Base-by-base conservation (phyloP, 768 basidiomycete genomes). In the Suillus clintonianus region DNA sequence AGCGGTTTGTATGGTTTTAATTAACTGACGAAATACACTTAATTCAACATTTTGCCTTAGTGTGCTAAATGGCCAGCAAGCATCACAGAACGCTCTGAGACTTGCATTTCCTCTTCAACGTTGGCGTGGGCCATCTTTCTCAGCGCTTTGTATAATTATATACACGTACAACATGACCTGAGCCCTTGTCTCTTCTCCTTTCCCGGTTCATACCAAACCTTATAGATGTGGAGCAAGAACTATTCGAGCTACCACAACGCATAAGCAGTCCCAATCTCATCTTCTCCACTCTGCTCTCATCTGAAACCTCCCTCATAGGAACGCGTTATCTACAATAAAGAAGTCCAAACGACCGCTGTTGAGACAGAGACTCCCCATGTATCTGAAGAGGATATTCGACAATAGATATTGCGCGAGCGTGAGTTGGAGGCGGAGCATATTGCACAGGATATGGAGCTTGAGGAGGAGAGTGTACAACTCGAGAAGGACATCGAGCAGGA, bases 231-330 rank as follows among this genome's bases (percentile, higher is more conserved):
- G 92, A 95, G 67, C 89, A 94, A 70, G 95, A 97, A 71, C 79
- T 97, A 6, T 97, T 94, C 68, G 95, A 96, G 69, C 78, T 95
- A 13, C 95, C 95, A 3, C 88, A 90, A 70, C 94, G 91, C 81
- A 95, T 94, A 61, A 54, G 80, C 70, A 9, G 32, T n/a, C 42
- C 0, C 6, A 11, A 11, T 48, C 47, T 15, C 19, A 30, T 41
- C 30, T 48, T 14, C 50, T 27, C 27, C 27, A 4, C 15, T 47
- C 10, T n/a, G 19, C 45, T 59, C 50, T 59, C 22, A 62, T 53
- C 54, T 61, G 17, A 59, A 45, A 54, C 36, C 3, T 47, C 36
- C 60, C 14, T 62, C 64, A 51, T 69, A 90, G 90, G 90, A 92
- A 78, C 88, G 88, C 37, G 89, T 91, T 15, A 85, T 89, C 43